Evolutionary conservation across 78 protist genomes (phyloP).

Genomic region (Acrasis kona): DNA sequence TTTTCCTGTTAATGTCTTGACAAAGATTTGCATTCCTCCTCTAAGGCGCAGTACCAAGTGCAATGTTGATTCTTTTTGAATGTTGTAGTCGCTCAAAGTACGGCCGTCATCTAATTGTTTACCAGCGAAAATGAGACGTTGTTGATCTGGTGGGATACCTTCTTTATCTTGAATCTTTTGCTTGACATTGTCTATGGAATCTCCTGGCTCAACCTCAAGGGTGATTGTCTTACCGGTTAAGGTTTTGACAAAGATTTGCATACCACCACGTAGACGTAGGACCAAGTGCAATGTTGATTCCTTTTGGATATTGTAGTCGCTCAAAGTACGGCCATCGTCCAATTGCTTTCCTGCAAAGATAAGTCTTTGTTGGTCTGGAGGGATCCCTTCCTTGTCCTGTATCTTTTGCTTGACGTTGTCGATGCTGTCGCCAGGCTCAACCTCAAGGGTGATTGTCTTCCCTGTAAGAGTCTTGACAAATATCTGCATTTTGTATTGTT

Average conservation of each 20-base stretch:
- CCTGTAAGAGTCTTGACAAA: constrained; percentile 73
- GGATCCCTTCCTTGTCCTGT: constrained; percentile 97
- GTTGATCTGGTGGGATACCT: constrained; percentile 99
- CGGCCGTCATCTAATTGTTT: constrained; percentile 81
- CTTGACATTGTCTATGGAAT: constrained; percentile 87
- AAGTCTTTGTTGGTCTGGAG: no score
- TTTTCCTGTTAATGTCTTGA: no score
- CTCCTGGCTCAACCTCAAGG: constrained; percentile 66
- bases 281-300: constrained; percentile 76
- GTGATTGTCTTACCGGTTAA: constrained; percentile 68
- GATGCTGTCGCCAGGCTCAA: no score
- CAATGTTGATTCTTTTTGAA: no score
- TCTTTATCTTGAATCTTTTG: constrained; percentile 89
- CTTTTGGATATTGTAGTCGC: no score
- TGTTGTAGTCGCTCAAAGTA: no score
- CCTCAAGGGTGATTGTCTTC: no score
- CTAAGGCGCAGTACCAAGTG: constrained; percentile 40
- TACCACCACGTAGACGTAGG: constrained; percentile 93
- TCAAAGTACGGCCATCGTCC: constrained; percentile 93
- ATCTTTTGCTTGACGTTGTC: constrained; percentile 95
- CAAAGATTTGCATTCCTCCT: no score
- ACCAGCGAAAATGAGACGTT: constrained; percentile 96
- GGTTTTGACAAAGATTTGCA: constrained; percentile 65
- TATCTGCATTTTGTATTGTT: no score
- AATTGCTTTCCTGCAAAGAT: constrained; percentile 98